Percentiles rank a stretch among this genome's conserved stretches.
These are phyloP conservation scores for Saccharomycopsis babjevae DNA, from an alignment of 805 yeast species.

Conservation along the genomic window DNA sequence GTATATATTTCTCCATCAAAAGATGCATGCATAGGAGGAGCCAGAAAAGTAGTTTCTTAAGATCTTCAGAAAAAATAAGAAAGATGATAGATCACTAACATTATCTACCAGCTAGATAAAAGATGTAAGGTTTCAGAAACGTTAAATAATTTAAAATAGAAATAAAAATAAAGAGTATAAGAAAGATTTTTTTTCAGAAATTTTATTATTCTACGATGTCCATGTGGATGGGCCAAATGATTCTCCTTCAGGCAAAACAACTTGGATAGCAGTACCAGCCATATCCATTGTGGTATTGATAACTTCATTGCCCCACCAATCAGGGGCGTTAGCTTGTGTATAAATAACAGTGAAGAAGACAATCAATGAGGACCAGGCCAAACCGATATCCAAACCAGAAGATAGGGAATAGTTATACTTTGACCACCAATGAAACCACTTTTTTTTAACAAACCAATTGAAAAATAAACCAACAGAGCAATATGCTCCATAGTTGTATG, in stretches of 20 bases:
- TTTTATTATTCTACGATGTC: conserved; percentile 18
- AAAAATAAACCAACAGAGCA: conserved; percentile 43
- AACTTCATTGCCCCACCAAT: conserved; percentile 63
- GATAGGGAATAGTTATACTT: conserved; percentile 60
- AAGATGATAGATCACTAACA: too few relatives aligned
- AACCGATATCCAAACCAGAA: conserved; percentile 57
- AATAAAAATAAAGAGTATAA: not conserved
- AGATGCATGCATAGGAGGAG: too few relatives aligned
- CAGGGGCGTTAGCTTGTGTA: conserved; percentile 26
- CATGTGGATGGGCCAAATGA: conserved; percentile 39
- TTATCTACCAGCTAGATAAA: too few relatives aligned
- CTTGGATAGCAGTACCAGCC: conserved; percentile 25
- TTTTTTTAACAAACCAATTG: conserved; percentile 45
- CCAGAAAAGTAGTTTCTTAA: too few relatives aligned
- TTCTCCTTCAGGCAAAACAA: conserved; percentile 30
- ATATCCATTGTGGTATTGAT: conserved; percentile 32
- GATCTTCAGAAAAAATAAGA: too few relatives aligned
- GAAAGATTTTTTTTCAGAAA: not conserved
- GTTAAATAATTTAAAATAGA: not conserved
- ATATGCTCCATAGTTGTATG: conserved; percentile 49
- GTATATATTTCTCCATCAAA: too few relatives aligned
- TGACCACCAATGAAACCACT: conserved; percentile 62
- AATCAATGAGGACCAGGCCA: conserved; percentile 50
- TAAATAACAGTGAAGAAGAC: conserved; percentile 45
- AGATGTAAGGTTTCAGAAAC: not conserved